Evolutionary conservation across 2,329 filamentous ascomycete genomes (phyloP).

Genomic region (Cordyceps javanica): DNA sequence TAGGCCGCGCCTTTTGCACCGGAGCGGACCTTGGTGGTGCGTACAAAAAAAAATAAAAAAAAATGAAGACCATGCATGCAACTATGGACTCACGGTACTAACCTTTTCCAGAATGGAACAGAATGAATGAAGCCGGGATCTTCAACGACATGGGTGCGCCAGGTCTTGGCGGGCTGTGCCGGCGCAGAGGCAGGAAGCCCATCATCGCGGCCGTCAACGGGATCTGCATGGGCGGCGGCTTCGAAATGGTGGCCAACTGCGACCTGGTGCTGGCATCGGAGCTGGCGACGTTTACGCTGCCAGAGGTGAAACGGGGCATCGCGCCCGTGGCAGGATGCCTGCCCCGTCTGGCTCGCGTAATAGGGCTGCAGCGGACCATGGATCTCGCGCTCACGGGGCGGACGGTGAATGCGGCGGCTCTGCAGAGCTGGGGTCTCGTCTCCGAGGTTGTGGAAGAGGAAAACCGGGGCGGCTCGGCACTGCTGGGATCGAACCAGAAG

Average conservation of each 20-base stretch:
- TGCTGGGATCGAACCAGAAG: too few species aligned
- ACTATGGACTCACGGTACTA: too few species aligned
- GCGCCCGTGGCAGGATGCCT: constrained; percentile 63
- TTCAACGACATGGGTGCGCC: constrained; percentile 2
- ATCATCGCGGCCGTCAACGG: constrained; percentile 71
- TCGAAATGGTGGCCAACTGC: constrained; percentile 62
- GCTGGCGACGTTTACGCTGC: constrained; percentile 56
- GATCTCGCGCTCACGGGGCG: constrained; percentile 62
- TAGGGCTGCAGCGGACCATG: constrained; percentile 59
- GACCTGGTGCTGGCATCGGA: constrained; percentile 59
- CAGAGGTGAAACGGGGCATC: constrained; percentile 65
- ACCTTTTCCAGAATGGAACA: background rate
- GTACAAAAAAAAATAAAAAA: too few species aligned
- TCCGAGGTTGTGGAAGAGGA: constrained; percentile 23
- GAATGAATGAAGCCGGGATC: background rate
- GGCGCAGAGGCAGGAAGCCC: constrained; percentile 63
- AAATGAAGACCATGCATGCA: too few species aligned
- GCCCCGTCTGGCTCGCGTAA: constrained; percentile 55
- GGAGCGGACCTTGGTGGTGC: background rate
- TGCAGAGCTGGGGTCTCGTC: constrained; percentile 14
- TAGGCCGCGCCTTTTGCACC: constrained; percentile 3
- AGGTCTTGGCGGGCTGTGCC: constrained; percentile 54
- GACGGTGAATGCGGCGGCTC: constrained; percentile 44
- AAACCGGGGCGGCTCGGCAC: too few species aligned
- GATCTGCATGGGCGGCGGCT: constrained; percentile 64